Evolutionary conservation across 768 basidiomycete species (phyloP), one percentile per base, ranked within the genome.

Genomic region (Kwoniella bestiolae): DNA sequence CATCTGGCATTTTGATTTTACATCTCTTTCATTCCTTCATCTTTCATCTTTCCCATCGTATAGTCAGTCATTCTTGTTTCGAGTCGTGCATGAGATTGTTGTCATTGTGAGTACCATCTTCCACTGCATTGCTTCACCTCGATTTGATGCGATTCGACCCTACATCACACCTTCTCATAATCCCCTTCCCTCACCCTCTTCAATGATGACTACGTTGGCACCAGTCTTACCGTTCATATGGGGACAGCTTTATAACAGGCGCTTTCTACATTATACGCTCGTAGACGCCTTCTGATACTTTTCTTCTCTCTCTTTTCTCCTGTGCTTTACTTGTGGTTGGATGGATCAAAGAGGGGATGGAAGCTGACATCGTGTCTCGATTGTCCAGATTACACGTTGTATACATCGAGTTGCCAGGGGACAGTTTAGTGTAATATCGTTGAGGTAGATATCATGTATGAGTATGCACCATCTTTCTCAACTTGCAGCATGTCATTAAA

Each of bases 141-240:
- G 5, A 41, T 41, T 14, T 41, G 0, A 5, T n/a, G n/a, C 7
- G 12, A 41, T 18, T 41, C 5, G 38, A n/a, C 44, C 12, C 35
- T 41, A 25, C 44, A 50, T 3, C 53, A 31, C 35, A 41, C 38
- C 18, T 51, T 35, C 29, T 34, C 31, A 23, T 28, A 9, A 21
- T 12, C 50, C 53, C 35, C 14, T 41, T 28, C 61, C 34, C 61
- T 35, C 60, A 28, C 26, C 44, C 60, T 21, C 18, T 65, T 64
- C 31, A 45, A 72, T 71, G 74, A 73, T 69, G 71, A 76, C 46
- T 59, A 67, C 66, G 71, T 72, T 73, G 71, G 71, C 74, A 73
- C 71, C 74, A 73, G 74, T 66, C 74, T 49, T 58, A 73, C 64
- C 60, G 62, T 61, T 68, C 62, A 55, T 31, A 64, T 73, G 74